Evolutionary conservation across 108 stramenopile genomes (phyloP).

Genomic region (Aureococcus anophagefferens): DNA sequence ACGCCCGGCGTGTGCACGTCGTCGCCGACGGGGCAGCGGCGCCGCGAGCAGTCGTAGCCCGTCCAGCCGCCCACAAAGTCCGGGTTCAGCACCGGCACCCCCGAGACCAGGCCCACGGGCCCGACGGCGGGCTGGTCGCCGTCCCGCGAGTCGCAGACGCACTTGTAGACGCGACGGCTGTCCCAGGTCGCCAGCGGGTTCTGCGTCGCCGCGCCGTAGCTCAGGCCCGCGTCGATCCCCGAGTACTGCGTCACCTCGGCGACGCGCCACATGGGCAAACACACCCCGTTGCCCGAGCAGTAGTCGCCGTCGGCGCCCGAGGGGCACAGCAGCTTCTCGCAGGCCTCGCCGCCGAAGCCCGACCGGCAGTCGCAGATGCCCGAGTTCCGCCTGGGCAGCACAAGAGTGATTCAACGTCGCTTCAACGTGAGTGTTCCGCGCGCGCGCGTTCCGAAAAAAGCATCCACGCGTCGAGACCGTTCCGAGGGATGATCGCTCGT

Average conservation of each 20-base stretch:
- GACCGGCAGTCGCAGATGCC: slow-evolving; percentile 42
- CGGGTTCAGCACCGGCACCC: slow-evolving; percentile 8
- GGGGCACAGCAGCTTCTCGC: slow-evolving; percentile 31
- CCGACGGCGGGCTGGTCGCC: slow-evolving; percentile 34
- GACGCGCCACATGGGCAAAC: slow-evolving; percentile 32
- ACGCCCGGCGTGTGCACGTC: slow-evolving; percentile 35
- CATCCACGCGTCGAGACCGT: too few relatives aligned
- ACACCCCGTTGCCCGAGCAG: slow-evolving; percentile 45
- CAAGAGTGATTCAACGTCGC: too few relatives aligned
- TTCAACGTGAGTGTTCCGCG: too few relatives aligned
- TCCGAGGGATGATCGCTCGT: too few relatives aligned
- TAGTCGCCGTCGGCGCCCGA: slow-evolving; percentile 13
- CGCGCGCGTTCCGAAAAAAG: too few relatives aligned
- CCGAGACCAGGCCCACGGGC: slow-evolving; percentile 38
- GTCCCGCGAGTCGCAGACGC: slow-evolving; percentile 42
- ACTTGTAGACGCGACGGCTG: slow-evolving; percentile 34
- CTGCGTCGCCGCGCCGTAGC: slow-evolving; percentile 48
- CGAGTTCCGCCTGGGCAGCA: too few relatives aligned
- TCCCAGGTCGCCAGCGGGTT: slow-evolving; percentile 38
- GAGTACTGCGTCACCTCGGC: slow-evolving; percentile 36
- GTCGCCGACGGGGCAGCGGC: slow-evolving; percentile 44
- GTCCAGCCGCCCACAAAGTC: slow-evolving; percentile 17
- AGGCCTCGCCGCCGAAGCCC: slow-evolving; percentile 43
- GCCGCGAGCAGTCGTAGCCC: slow-evolving; percentile 46
- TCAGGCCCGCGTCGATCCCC: slow-evolving; percentile 43